phyloP scores from a whole-genome alignment of 2,329 filamentous ascomycete species.

The Lithohypha guttulata region DNA sequence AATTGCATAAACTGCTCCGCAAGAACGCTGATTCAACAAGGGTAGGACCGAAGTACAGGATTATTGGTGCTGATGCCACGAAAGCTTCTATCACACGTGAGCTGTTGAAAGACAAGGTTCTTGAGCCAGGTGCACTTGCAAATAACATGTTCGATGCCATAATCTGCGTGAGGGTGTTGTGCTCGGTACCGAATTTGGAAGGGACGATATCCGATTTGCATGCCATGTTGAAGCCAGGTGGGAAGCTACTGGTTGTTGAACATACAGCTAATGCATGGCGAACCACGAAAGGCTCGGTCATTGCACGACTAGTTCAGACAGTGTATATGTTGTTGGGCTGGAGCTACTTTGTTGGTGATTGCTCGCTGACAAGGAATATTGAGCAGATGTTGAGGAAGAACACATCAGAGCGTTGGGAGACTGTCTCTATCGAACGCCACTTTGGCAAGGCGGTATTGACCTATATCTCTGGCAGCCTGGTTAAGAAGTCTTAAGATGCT shows the following conservation, averaged over 20 bases:
- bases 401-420: constrained; percentile 38
- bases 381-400: constrained; percentile 31
- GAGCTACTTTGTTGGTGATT: constrained; percentile 43
- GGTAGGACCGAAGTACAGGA: constrained; percentile 40
- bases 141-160: constrained; percentile 45
- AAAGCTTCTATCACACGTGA: constrained; percentile 2
- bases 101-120: background rate
- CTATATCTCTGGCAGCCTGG: constrained; percentile 32
- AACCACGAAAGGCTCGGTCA: constrained; percentile 34
- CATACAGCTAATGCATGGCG: constrained; percentile 45
- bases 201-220: constrained; percentile 39
- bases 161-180: constrained; percentile 44
- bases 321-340: constrained; percentile 39
- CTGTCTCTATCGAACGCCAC: constrained; percentile 34
- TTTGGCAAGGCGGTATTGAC: constrained; percentile 31
- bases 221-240: constrained; percentile 42
- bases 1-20: constrained; percentile 37
- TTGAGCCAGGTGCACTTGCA: constrained; percentile 1
- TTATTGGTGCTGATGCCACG: constrained; percentile 38
- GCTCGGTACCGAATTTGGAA: constrained; percentile 41
- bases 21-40: constrained; percentile 27
- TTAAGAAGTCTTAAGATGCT: no score
- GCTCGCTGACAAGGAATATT: constrained; percentile 41
- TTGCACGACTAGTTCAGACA: constrained; percentile 37
- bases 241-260: constrained; percentile 44